phyloP scores from a whole-genome alignment of 805 yeast genomes.

The Schizosaccharomyces cryophilus region DNA sequence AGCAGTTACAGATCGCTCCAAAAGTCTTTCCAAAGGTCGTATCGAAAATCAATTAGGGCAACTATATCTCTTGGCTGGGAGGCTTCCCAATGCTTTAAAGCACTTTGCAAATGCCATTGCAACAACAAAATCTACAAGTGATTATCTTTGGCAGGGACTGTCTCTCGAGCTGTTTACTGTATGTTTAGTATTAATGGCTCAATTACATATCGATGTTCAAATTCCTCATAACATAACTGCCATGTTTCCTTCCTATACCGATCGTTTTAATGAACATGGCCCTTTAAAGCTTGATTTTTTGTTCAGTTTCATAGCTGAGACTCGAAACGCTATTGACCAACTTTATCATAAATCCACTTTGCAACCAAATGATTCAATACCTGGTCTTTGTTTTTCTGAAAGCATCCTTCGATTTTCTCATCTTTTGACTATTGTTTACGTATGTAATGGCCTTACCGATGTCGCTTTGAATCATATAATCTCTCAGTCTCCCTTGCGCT shows the following conservation, averaged over 20 bases:
- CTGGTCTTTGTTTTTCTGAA: slow-evolving; percentile 58
- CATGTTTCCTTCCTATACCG: slow-evolving; percentile 3
- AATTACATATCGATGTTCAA: slow-evolving; percentile 24
- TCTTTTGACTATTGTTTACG: slow-evolving; percentile 28
- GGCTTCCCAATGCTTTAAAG: slow-evolving; percentile 40
- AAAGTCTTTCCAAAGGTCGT: slow-evolving; percentile 39
- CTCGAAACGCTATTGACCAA: slow-evolving; percentile 7
- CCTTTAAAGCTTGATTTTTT: slow-evolving; percentile 4
- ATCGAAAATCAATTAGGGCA: slow-evolving; percentile 53
- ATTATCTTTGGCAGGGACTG: slow-evolving; percentile 69
- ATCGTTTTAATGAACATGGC: background rate
- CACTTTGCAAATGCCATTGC: slow-evolving; percentile 52
- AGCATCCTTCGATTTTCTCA: slow-evolving; percentile 37
- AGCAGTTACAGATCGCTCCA: slow-evolving; percentile 15
- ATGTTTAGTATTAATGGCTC: slow-evolving; percentile 34
- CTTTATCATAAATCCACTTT: slow-evolving; percentile 26
- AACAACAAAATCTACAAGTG: slow-evolving; percentile 35
- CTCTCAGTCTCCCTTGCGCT: background rate
- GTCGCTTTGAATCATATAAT: background rate
- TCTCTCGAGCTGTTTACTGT: slow-evolving; percentile 64
- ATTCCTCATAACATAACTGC: slow-evolving; percentile 13
- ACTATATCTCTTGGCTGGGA: slow-evolving; percentile 59
- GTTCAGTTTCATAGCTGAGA: slow-evolving; percentile 8
- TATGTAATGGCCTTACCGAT: slow-evolving; percentile 24
- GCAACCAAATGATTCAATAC: slow-evolving; percentile 50